Base-by-base conservation (phyloP, 2,329 filamentous ascomycete species). In the Xylariaceae sp. region DNA sequence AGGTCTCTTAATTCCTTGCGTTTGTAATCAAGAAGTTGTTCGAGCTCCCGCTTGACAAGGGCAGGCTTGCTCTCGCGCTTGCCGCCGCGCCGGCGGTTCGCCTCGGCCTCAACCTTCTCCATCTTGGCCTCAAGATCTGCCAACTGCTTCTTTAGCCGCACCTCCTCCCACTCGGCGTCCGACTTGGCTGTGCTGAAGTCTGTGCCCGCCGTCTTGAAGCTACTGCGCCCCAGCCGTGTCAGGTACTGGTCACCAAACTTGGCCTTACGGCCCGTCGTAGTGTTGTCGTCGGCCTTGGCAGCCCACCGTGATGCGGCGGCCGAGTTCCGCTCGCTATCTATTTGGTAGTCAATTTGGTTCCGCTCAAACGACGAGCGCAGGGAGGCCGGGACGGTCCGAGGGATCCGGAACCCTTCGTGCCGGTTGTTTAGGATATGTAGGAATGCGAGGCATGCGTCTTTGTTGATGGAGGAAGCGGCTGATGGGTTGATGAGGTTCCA, bases 401-500 rank as follows among this genome's bases (percentile, higher is more conserved):
- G 95, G 71, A 99, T 96, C 60, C 95, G 89, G 82, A 87, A 97
- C 34, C 95, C 95, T 72, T 98, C 94, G 74, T 97, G 94, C 43
- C 95, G 87, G 79, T 95, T 90, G 78, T 96, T 97, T 53, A 99
- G 87, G 68, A 99, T 96, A 76, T 99, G 95, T 44, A 99, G 82
- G 77, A 99, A 99, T 14, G 92, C 93, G 34, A 99, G 86, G 60
- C 88, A 89, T 46, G 95, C 94, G 75, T 99, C 94, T 78, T 98
- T 98, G 75, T 92, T 94, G 74, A 99, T 95, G 46, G 87, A 87
- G 24, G 87, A 81, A 21, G 84, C 82, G 53, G 91, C 92, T 24
- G 90, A 93, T 5, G 94, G 95, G 79, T 99, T 99, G 69, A 98
- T 90, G 16, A 99, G 85, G 76, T 98, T 99, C 94, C 95, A 98